Evolutionary conservation across 768 basidiomycete genomes (phyloP), one percentile per base, ranked within the genome.

Genomic region (Phylloporus sp.): DNA sequence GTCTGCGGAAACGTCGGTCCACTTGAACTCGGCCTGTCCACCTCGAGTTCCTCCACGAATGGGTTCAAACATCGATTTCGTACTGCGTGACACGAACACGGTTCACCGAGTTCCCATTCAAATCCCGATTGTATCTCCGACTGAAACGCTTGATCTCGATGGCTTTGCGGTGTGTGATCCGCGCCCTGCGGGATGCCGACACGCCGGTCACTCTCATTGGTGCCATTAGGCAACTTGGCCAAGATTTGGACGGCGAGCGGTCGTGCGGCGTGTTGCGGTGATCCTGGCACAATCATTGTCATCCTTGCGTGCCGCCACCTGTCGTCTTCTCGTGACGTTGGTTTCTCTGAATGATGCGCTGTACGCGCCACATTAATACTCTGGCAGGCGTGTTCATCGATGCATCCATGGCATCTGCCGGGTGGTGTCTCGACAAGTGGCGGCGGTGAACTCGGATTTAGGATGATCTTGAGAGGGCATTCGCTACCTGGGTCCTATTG

Each of bases 1-100:
- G 70, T 94, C 92, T 47, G 86, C 87, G 33, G 89, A 84, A 8
- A 90, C 89, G 56, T 93, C 90, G 10, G 85, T 62, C 90, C 90
- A 92, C 66, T 90, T 90, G 75, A 92, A 92, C 58, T 91, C 87
- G 38, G 83, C 90, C 57, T 89, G 86, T 3, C 90, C 90, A n/a
- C 90, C 90, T 47, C 90, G 80, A 18, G 89, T 92, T n/a, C 90
- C 90, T 35, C 87, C 90, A 42, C 90, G 79, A 31, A 88, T 79
- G 9, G 89, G 89, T 63, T 90, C 87, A 55, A 87, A 90, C 88
- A 90, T 33, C 9, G 38, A 9, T 11, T 29, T 27, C 2, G 22
- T 5, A 3, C 34, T 18, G 29, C 14, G 14, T 15, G n/a, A 15
- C n/a, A 17, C 20, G 17, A 46, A 17, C 23, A 14, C 26, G 9